Conservation (phyloP, 352 stramenopile species). For the Pythium utonaiense region DNA sequence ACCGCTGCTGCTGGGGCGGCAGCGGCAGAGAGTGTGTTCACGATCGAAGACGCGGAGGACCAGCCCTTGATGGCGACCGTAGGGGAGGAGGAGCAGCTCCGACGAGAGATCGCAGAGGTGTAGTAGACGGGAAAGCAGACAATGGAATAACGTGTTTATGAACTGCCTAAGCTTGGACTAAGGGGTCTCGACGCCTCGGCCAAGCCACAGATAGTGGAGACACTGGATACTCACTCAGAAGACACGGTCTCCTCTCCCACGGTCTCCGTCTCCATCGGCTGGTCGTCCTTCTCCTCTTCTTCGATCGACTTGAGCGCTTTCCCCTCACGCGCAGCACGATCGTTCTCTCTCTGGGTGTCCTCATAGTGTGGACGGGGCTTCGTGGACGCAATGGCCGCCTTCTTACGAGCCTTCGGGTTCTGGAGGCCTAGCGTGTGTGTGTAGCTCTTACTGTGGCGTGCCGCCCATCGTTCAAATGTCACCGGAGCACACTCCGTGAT, state of each 20-base stretch:
- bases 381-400: neutral
- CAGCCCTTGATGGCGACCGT: neutral
- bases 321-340: neutral
- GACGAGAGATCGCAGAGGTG: slow-evolving; percentile 22
- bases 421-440: slow-evolving; percentile 31
- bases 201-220: no score
- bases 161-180: no score
- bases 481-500: slow-evolving; percentile 51
- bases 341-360: neutral
- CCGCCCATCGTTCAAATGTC: slow-evolving; percentile 50
- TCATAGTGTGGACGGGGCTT: neutral
- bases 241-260: no score
- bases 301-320: slow-evolving; percentile 4
- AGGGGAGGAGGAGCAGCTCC: slow-evolving; percentile 19
- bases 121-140: no score
- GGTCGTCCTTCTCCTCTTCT: slow-evolving; percentile 1
- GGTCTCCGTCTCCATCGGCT: slow-evolving; percentile 2
- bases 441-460: slow-evolving; percentile 44
- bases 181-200: no score
- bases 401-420: neutral
- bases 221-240: no score
- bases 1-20: no score
- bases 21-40: slow-evolving; percentile 7
- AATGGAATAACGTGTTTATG: no score
- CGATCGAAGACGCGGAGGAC: slow-evolving; percentile 13